Percentiles rank a stretch among this genome's conserved stretches.
Evolutionary conservation across 139 green algal genomes (phyloP).

Genomic region (Microglena sp.): DNA sequence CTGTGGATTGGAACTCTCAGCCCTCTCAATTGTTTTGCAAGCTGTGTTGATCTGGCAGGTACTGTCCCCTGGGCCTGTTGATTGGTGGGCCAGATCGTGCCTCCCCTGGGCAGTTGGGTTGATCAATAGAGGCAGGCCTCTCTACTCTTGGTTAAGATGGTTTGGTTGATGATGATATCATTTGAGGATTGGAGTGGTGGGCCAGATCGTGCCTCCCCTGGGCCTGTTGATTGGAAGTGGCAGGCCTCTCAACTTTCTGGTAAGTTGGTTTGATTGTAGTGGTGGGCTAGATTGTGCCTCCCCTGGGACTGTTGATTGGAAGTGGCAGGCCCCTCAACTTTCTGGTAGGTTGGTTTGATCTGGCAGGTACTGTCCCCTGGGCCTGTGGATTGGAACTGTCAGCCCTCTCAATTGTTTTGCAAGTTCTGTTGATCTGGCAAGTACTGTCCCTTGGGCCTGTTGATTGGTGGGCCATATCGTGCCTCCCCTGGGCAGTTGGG

Average conservation of each 20-base stretch:
- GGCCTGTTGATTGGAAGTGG: slow-evolving; percentile 28
- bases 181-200: too few species aligned
- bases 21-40: slow-evolving; percentile 74
- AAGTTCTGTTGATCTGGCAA: too few species aligned
- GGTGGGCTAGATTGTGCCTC: slow-evolving; percentile 24
- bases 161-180: too few species aligned
- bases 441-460: too few species aligned
- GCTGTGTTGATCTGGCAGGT: too few species aligned
- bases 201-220: slow-evolving; percentile 32
- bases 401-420: slow-evolving; percentile 75
- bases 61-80: too few species aligned
- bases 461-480: too few species aligned
- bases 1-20: slow-evolving; percentile 32
- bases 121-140: slow-evolving; percentile 30
- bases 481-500: too few species aligned
- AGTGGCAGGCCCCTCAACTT: slow-evolving; percentile 60
- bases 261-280: too few species aligned
- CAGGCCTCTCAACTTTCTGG: slow-evolving; percentile 69
- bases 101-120: slow-evolving; percentile 33
- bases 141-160: too few species aligned
- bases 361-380: slow-evolving; percentile 37
- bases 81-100: slow-evolving; percentile 22
- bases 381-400: slow-evolving; percentile 28
- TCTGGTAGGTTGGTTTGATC: too few species aligned
- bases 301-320: slow-evolving; percentile 35